Percentiles rank a stretch among this genome's conserved stretches.
Evolutionary conservation across 805 yeast genomes (phyloP).

Genomic region (Candida glaebosa): DNA sequence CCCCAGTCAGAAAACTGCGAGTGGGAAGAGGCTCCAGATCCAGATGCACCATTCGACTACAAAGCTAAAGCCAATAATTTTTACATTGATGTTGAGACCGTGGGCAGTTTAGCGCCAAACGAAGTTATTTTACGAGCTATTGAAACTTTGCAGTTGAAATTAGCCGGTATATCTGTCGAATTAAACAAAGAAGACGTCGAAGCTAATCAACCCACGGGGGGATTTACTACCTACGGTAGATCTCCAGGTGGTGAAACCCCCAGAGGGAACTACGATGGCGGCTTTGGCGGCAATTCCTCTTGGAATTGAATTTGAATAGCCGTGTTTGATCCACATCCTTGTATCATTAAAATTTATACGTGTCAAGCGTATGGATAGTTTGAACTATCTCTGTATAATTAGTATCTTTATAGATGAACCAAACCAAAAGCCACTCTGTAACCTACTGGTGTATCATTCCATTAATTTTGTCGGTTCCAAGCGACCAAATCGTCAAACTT

Average conservation of each 20-base stretch:
- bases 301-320: constrained; percentile 19
- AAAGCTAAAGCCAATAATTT: constrained; percentile 76
- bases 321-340: background rate
- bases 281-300: constrained; percentile 27
- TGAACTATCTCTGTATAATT: constrained; percentile 4
- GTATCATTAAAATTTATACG: background rate
- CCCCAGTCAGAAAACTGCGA: constrained; percentile 84
- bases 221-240: constrained; percentile 47
- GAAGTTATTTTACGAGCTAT: constrained; percentile 86
- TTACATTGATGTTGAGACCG: constrained; percentile 88
- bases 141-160: constrained; percentile 79
- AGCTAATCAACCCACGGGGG: constrained; percentile 38
- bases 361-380: background rate
- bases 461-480: constrained; percentile 53
- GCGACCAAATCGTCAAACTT: constrained; percentile 67
- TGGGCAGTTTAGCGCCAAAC: constrained; percentile 84
- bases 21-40: constrained; percentile 93
- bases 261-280: constrained; percentile 26
- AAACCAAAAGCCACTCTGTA: too few species aligned
- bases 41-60: constrained; percentile 83
- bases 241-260: constrained; percentile 23
- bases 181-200: constrained; percentile 45
- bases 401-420: constrained; percentile 1
- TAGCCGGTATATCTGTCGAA: constrained; percentile 82
- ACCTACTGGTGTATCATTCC: too few species aligned